Percentiles rank a stretch among this genome's conserved stretches.
Evolutionary conservation across 495 filamentous ascomycete genomes (phyloP).

Genomic region (Hyaloscypha finlandica): DNA sequence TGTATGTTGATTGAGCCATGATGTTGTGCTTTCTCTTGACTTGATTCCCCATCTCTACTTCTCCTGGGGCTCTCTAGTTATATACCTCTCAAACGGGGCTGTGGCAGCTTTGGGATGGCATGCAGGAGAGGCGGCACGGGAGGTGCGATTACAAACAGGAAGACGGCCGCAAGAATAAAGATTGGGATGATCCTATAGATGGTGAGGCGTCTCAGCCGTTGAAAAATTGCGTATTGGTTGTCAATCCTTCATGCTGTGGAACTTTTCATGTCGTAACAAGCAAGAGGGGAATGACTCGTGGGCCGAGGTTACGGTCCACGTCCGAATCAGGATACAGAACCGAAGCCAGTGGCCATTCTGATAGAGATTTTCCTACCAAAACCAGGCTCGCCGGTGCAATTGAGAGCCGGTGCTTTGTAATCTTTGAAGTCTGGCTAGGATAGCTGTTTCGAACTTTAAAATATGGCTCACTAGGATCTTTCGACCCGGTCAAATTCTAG

Average conservation of each 20-base stretch:
- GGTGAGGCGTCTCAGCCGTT: background rate
- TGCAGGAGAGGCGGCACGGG: background rate
- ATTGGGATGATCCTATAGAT: background rate
- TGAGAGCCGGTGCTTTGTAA: background rate
- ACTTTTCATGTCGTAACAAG: background rate
- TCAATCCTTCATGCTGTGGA: background rate
- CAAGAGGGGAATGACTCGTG: background rate
- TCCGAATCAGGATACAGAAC: background rate
- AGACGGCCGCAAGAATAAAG: background rate
- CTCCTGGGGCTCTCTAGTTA: background rate
- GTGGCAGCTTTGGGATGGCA: background rate
- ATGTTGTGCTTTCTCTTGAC: conserved; percentile 19
- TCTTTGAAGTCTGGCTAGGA: background rate
- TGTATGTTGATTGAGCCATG: conserved; percentile 39
- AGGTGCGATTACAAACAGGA: background rate
- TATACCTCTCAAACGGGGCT: background rate
- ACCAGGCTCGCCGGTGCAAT: background rate
- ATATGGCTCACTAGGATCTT: background rate
- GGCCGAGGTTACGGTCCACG: background rate
- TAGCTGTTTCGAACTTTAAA: background rate
- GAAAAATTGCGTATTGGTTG: background rate
- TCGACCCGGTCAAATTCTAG: background rate
- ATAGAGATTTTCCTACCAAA: background rate
- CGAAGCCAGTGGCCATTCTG: background rate
- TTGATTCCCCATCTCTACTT: background rate